Conservation (phyloP, 2,329 filamentous ascomycete species). For the Diaporthe velutina region DNA sequence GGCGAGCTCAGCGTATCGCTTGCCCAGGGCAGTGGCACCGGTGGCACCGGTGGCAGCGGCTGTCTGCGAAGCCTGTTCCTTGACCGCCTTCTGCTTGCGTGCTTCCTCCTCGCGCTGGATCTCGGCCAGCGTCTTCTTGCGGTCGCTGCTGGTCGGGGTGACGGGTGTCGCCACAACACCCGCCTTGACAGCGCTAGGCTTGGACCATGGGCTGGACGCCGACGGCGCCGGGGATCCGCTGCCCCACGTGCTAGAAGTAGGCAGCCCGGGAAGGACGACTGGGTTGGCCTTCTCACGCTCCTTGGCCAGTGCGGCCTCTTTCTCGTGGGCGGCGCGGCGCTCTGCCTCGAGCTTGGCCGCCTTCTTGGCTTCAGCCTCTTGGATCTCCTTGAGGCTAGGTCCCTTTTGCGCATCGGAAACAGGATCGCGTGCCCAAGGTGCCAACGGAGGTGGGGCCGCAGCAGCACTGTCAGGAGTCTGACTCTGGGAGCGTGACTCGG, state of each 20-base stretch:
- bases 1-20: slow-evolving; percentile 95
- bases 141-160: slow-evolving; percentile 50
- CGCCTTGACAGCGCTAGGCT: slow-evolving; percentile 66
- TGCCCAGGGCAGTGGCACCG: slow-evolving; percentile 68
- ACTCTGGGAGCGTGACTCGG: slow-evolving; percentile 74
- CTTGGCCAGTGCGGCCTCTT: slow-evolving; percentile 74
- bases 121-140: slow-evolving; percentile 92
- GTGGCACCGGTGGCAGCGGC: slow-evolving; percentile 60
- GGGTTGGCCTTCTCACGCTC: slow-evolving; percentile 71
- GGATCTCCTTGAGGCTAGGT: slow-evolving; percentile 95
- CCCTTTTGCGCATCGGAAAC: slow-evolving; percentile 80
- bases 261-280: slow-evolving; percentile 81
- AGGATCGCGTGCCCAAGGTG: slow-evolving; percentile 94
- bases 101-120: slow-evolving; percentile 97
- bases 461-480: slow-evolving; percentile 76
- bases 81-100: slow-evolving; percentile 80
- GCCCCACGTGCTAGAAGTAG: slow-evolving; percentile 91
- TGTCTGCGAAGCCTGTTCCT: slow-evolving; percentile 62
- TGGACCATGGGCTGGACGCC: slow-evolving; percentile 73
- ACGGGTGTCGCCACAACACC: slow-evolving; percentile 45
- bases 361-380: slow-evolving; percentile 94
- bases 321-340: slow-evolving; percentile 82
- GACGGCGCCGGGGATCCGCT: slow-evolving; percentile 78
- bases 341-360: slow-evolving; percentile 89
- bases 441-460: slow-evolving; percentile 76